Evolutionary conservation across 139 green algal species (phyloP).

Genomic region (Choricystis sp.): DNA sequence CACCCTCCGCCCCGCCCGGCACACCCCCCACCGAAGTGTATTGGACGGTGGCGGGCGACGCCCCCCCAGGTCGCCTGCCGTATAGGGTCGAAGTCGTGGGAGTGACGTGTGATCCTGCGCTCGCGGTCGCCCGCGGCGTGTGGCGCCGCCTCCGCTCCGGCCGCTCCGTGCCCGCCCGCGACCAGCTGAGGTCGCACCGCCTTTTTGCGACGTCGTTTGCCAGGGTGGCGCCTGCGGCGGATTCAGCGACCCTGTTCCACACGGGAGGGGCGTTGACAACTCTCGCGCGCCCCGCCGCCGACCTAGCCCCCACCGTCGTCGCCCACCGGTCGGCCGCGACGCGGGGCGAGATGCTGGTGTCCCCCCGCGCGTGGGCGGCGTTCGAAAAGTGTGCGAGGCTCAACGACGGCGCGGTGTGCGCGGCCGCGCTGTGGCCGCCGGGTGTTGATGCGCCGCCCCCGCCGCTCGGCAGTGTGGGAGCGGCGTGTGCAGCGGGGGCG

Average conservation of each 20-base stretch:
- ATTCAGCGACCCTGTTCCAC: conserved; percentile 31
- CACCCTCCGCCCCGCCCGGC: no score
- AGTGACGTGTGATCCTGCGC: conserved; percentile 28
- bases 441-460: no score
- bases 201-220: conserved; percentile 14
- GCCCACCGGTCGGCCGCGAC: conserved; percentile 15
- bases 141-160: conserved; percentile 21
- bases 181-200: conserved; percentile 24
- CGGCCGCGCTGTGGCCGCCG: no score
- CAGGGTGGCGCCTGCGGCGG: conserved; percentile 13
- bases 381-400: no score
- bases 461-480: no score
- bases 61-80: conserved; percentile 1
- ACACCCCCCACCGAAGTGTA: conserved; percentile 5
- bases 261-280: conserved; percentile 26
- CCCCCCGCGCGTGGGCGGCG: not conserved
- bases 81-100: conserved; percentile 34
- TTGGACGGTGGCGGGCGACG: conserved; percentile 11
- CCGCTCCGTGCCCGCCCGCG: conserved; percentile 19
- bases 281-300: conserved; percentile 13
- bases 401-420: no score
- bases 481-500: no score
- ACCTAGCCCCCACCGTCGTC: conserved; percentile 19
- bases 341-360: conserved; percentile 25
- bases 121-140: conserved; percentile 28